Evolutionary conservation across 768 basidiomycete species (phyloP), one percentile per base, ranked within the genome.

Genomic region (Hebeloma cylindrosporum): DNA sequence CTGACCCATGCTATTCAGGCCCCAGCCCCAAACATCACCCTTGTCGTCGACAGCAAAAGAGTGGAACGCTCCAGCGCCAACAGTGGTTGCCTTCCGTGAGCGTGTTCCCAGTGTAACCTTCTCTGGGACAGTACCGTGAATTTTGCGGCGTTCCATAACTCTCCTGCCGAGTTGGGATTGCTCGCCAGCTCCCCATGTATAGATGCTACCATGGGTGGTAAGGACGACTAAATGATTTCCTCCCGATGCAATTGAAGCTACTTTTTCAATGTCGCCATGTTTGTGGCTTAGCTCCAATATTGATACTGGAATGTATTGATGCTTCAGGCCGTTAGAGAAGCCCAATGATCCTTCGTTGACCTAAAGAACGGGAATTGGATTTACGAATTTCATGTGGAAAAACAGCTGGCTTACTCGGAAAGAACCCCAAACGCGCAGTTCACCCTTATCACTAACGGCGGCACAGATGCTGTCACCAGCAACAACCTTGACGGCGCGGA

Each of bases 1-100:
- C 64, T 91, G 88, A 21, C 86, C 93, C 84, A 77, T 88, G 65
- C 72, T 89, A 64, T 98, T 96, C 47, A 93, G 72, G n/a, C 95
- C 95, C 95, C 95, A 97, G 9, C 82, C 92, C 83, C 85, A 97
- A 7, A 95, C 87, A 37, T 77, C 79, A 21, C 92, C 93, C 5
- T 73, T 68, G 40, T 86, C 79, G 61, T 93, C 86, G 45, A 97
- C 82, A 2, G 93, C 94, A 58, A 96, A 97, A 0, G 92, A 94
- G 58, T 90, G 87, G 65, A 83, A 89, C 40, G 77, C 76, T 5
- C 95, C 94, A 0, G 92, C 79, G 3, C 92, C 92, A 49, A 97
- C 70, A 30, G 67, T 69, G 9, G 84, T 82, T 33, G 69, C 71
- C 64, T 69, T 71, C 56, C 83, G 78, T 20, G 69, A 61, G n/a